Conservation (phyloP, 2,329 filamentous ascomycete genomes). For the Talaromyces islandicus region DNA sequence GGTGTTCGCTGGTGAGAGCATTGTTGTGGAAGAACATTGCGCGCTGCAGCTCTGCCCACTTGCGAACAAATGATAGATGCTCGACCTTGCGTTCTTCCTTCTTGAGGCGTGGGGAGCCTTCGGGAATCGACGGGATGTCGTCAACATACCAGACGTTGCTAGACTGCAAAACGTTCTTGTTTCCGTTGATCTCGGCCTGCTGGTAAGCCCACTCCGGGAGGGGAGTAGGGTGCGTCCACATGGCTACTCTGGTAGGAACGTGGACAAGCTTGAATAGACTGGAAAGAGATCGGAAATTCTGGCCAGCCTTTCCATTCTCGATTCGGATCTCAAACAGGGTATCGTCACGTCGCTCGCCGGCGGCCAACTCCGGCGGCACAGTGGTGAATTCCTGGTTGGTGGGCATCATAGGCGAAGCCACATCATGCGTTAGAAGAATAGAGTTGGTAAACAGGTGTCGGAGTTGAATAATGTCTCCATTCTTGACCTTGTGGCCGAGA, state of each 20-base stretch:
- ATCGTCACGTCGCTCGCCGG: slow-evolving; percentile 71
- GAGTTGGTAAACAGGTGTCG: slow-evolving; percentile 81
- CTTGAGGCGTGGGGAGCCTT: slow-evolving; percentile 64
- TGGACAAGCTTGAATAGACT: slow-evolving; percentile 96
- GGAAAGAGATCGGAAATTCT: slow-evolving; percentile 84
- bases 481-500: slow-evolving; percentile 62
- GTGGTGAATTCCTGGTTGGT: slow-evolving; percentile 99
- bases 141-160: slow-evolving; percentile 96
- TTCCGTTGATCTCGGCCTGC: slow-evolving; percentile 98
- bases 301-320: slow-evolving; percentile 72
- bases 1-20: slow-evolving; percentile 92
- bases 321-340: slow-evolving; percentile 90
- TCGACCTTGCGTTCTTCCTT: slow-evolving; percentile 77
- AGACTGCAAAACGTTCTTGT: slow-evolving; percentile 85
- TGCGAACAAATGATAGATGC: slow-evolving; percentile 77
- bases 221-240: slow-evolving; percentile 96
- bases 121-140: slow-evolving; percentile 73
- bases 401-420: slow-evolving; percentile 90
- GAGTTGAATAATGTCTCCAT: slow-evolving; percentile 80
- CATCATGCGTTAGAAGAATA: slow-evolving; percentile 86
- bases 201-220: slow-evolving; percentile 97
- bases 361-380: slow-evolving; percentile 64
- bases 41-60: slow-evolving; percentile 93
- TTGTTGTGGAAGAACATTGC: slow-evolving; percentile 99
- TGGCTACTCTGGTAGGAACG: slow-evolving; percentile 88